Evolutionary conservation across 2,329 filamentous ascomycete genomes (phyloP), one percentile per base, ranked within the genome.

Genomic region (Ophiostoma triangulosporum): DNA sequence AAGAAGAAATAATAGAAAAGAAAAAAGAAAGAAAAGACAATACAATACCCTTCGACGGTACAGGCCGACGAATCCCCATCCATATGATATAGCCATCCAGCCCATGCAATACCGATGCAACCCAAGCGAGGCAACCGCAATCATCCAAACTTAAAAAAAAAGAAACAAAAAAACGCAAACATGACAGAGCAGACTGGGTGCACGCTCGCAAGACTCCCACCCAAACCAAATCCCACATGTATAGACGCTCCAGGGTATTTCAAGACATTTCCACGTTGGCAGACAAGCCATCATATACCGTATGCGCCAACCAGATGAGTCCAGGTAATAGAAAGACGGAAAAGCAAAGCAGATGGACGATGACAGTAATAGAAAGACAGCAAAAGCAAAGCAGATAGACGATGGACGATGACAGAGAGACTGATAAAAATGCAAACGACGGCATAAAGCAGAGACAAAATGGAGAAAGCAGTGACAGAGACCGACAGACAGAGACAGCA

Each of bases 261-360:
- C 50, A 17, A 26, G 48, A 33, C 48, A 50, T 50, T 33, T 29
- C 43, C 43, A 46, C 43, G 43, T 46, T 46, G 43, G 43, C 43
- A 46, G 24, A 46, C 43, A 29, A 46, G 43, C 43, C 43, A 46
- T 46, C 24, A 46, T 46, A 46, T 46, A 46, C 43, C 43, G 43
- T 46, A 17, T 46, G 43, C 43, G 43, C 43, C 43, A 46, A 29
- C 43, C 43, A 46, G 29, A 46, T 46, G 43, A 46, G 43, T 46
- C 43, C 43, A 46, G 26, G 43, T 31, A 29, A 31, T 31, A 11
- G 11, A 31, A 31, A 33, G 31, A 33, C 11, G 1, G 29, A 29
- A 9, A 12, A 12, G 24, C 20, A 24, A 24, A 40, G 29, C 3
- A 8, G 29, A 45, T 6, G 11, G 15, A 27, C 12, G 27, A 26